Conservation (phyloP, 768 basidiomycete genomes). For the Mycena olivaceomarginata region DNA sequence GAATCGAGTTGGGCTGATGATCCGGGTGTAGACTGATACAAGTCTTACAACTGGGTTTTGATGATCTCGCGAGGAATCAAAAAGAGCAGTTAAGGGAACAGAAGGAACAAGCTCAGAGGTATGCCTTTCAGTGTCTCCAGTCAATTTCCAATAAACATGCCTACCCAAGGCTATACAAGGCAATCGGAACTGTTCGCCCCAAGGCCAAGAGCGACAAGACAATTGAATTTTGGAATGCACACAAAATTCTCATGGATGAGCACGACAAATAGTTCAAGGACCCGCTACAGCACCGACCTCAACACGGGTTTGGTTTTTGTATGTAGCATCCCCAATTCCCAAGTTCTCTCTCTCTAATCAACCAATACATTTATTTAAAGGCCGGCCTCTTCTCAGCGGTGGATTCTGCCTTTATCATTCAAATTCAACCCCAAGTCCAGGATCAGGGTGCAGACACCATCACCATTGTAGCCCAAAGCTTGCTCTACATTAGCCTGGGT, state of each 20-base stretch:
- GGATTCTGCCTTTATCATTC: not conserved
- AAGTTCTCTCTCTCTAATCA: not conserved
- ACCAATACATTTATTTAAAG: not conserved
- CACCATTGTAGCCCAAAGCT: not conserved
- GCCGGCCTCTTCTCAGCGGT: slow-evolving; percentile 25
- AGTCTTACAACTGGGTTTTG: no score
- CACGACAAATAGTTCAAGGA: slow-evolving; percentile 15
- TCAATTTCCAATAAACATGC: no score
- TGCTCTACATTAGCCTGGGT: slow-evolving; percentile 4
- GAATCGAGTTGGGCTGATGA: no score
- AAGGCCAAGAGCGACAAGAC: no score
- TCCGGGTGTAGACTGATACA: no score
- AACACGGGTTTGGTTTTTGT: slow-evolving; percentile 24
- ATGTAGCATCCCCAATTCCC: not conserved
- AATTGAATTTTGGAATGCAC: slow-evolving; percentile 13
- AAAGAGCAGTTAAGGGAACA: no score
- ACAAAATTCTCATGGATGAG: slow-evolving; percentile 8
- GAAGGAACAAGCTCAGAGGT: no score
- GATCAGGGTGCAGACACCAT: not conserved
- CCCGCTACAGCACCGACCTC: slow-evolving; percentile 19
- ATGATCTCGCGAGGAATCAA: no score
- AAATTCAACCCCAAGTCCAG: not conserved
- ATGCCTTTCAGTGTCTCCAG: no score
- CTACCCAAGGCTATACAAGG: no score
- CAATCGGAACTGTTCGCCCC: no score